Percentiles rank a stretch among this genome's conserved stretches.
These are phyloP conservation scores for Pittosporum tobira DNA, from an alignment of 129 eudicot genomes.

Conservation along the genomic window DNA sequence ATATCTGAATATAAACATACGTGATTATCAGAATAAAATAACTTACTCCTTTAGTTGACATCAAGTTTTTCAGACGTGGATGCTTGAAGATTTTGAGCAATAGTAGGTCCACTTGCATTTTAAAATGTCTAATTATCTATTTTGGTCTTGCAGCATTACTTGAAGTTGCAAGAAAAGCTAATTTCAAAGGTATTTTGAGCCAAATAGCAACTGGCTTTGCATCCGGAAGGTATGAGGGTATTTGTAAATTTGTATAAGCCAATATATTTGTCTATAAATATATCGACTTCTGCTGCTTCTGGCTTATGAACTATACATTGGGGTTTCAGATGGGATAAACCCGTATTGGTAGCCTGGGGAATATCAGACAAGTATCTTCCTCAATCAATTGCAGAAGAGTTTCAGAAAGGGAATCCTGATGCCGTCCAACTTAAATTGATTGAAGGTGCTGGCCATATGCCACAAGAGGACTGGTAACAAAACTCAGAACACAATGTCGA, in stretches of 20 bases:
- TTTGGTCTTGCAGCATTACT: constrained; percentile 62
- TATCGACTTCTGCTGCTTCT: constrained; percentile 8
- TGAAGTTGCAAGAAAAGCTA: constrained; percentile 67
- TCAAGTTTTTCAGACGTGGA: not conserved
- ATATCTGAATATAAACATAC: too few species aligned
- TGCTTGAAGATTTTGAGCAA: not conserved
- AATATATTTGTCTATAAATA: not conserved
- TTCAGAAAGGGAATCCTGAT: constrained; percentile 64
- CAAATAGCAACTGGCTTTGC: constrained; percentile 83
- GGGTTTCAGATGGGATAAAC: constrained; percentile 75
- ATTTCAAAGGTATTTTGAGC: constrained; percentile 60
- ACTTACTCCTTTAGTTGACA: not conserved
- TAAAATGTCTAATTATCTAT: constrained; percentile 4
- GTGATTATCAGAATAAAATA: too few species aligned
- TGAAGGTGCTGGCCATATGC: constrained; percentile 99
- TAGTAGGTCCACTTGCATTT: not conserved
- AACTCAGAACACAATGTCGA: not conserved
- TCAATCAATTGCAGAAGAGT: constrained; percentile 90
- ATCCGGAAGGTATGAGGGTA: constrained; percentile 55
- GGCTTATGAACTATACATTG: not conserved
- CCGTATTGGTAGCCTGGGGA: constrained; percentile 88
- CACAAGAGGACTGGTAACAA: constrained; percentile 98
- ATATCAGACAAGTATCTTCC: constrained; percentile 94
- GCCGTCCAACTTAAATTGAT: constrained; percentile 59
- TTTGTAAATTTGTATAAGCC: not conserved